phyloP scores from a whole-genome alignment of 805 yeast species.

The Metschnikowia picachoensis region DNA sequence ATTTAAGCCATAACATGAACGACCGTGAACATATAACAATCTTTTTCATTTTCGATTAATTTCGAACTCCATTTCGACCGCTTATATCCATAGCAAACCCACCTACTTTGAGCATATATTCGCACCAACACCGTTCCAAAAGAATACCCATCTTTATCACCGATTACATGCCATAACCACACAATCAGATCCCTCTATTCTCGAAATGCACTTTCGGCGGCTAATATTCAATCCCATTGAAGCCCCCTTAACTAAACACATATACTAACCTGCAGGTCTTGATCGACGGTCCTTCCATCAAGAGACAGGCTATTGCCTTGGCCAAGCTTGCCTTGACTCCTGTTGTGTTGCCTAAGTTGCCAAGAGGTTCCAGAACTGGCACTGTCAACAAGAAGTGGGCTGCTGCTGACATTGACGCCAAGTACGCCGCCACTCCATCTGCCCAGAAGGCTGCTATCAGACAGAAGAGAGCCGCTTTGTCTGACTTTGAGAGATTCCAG shows the following conservation, averaged over 20 bases:
- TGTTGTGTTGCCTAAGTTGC: slow-evolving; percentile 74
- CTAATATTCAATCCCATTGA: no score
- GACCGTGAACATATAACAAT: no score
- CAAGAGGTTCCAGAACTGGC: slow-evolving; percentile 92
- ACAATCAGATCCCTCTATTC: no score
- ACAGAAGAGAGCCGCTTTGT: slow-evolving; percentile 85
- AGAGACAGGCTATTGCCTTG: slow-evolving; percentile 88
- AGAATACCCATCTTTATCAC: no score
- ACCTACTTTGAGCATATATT: no score
- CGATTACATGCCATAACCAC: no score
- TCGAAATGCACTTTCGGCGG: no score
- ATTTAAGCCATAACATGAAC: no score
- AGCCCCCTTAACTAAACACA: not conserved
- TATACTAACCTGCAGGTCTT: slow-evolving; percentile 58
- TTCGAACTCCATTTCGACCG: no score
- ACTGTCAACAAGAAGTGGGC: slow-evolving; percentile 90
- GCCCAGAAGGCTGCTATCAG: slow-evolving; percentile 97
- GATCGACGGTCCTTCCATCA: slow-evolving; percentile 94
- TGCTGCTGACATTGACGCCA: slow-evolving; percentile 79
- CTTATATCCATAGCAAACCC: no score
- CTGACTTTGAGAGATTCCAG: slow-evolving; percentile 99
- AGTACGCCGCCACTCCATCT: slow-evolving; percentile 94
- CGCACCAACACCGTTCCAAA: no score
- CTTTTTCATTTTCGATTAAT: no score
- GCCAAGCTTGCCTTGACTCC: slow-evolving; percentile 91